Evolutionary conservation across 805 yeast genomes (phyloP), one percentile per base, ranked within the genome.

Genomic region (Hanseniaspora singularis): DNA sequence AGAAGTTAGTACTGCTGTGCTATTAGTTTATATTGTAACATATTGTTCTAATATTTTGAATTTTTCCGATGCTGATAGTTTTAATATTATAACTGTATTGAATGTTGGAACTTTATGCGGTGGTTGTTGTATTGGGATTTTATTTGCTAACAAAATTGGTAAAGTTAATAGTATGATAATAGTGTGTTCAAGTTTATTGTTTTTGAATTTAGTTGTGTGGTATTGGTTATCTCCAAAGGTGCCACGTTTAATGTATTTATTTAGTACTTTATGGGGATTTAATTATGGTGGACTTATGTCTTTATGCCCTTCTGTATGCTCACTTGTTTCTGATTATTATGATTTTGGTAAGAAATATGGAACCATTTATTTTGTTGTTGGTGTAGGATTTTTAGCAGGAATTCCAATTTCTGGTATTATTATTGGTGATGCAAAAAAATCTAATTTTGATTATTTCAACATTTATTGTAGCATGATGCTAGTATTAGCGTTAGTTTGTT

Each of bases 271-370:
- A 7, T 74, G 69, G 60, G 82, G 81, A 4, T 67, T 76, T 43
- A 64, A 68, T 50, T 69, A 77, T 9, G 74, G 78, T 6, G 70
- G 79, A 2, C 69, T 74, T 1, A 66, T 75, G 52, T 68, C 79
- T 3, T 57, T 76, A 46, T 65, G 74, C 37, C 79, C 81, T 7
- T 77, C 74, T 2, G 73, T 79, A 52, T 67, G 77, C 50, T 78
- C 76, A 1, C 76, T 75, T 49, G 72, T 77, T 30, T 72, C 78
- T 18, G 70, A 69, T 44, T 68, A 71, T 11, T 71, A 72, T 41
- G 69, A 64, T 47, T 73, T 71, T 57, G 79, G 79, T 26, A 69
- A 66, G 57, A 65, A 75, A 15, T 74, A 73, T 52, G 73, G 78
- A 2, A 71, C 77, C 8, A 70, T 76, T 61, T 79, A 77, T 57